Evolutionary conservation across 2,329 filamentous ascomycete species (phyloP).

Genomic region (Myriosclerotinia duriaeana): DNA sequence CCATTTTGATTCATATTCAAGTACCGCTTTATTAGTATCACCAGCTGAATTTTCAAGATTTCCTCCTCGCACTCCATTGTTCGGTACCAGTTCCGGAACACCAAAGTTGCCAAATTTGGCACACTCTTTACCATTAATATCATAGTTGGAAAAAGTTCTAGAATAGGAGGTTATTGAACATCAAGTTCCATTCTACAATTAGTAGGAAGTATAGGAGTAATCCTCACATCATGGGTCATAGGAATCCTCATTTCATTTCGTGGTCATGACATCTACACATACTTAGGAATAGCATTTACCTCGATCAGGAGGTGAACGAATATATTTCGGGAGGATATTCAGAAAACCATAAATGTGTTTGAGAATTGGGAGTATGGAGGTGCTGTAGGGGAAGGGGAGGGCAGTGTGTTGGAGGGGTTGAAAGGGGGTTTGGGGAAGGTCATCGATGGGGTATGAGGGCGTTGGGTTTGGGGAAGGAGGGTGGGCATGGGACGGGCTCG

Average conservation of each 20-base stretch:
- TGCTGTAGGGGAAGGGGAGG: too few species aligned
- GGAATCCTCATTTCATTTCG: constrained; percentile 49
- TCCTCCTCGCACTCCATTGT: not conserved
- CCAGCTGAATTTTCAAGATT: not conserved
- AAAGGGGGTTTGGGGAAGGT: too few species aligned
- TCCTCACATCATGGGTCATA: constrained; percentile 55
- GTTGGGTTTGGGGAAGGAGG: too few species aligned
- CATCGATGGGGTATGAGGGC: too few species aligned
- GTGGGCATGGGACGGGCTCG: too few species aligned
- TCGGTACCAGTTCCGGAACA: not conserved
- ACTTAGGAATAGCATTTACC: constrained; percentile 49
- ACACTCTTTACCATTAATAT: constrained; percentile 44
- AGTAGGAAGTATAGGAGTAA: constrained; percentile 55
- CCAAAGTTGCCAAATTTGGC: constrained; percentile 39
- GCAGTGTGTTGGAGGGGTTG: too few species aligned
- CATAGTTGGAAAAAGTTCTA: constrained; percentile 45
- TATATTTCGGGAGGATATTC: constrained; percentile 55
- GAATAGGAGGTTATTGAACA: constrained; percentile 53
- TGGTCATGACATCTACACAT: constrained; percentile 49
- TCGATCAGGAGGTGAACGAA: constrained; percentile 51
- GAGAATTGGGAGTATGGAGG: too few species aligned
- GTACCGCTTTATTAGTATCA: constrained; percentile 4
- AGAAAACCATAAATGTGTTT: constrained; percentile 51
- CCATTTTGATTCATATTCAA: not conserved
- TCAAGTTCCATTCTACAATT: constrained; percentile 56